Evolutionary conservation across 352 stramenopile genomes (phyloP), one percentile per base, ranked within the genome.

Genomic region (Phytophthora multivora): DNA sequence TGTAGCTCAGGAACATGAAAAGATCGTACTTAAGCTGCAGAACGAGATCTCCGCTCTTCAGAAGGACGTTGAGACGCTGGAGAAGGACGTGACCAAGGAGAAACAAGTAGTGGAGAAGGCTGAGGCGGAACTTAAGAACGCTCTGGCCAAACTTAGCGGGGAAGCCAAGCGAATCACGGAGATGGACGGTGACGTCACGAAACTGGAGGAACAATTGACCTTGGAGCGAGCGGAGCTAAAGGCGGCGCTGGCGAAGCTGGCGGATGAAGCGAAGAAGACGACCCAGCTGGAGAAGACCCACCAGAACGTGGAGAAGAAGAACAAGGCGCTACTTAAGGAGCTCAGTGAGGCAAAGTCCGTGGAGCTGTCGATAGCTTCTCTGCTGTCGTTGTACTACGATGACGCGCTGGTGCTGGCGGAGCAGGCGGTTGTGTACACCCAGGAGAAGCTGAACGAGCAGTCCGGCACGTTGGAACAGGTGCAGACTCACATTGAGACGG

Each of bases 321-420:
- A 91, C 66, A 75, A 83, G 23, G 71, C 71, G 41, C 60, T 93
- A 58, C 60, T 69, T 6, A 66, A 78, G 6, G 77, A 90, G 55
- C 52, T 93, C 5, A 67, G 74, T 35, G 71, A 80, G 19, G 58
- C 75, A 50, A 83, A 79, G 52, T 46, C 55, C 1, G 67, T 81
- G 30, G 83, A 91, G 53, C 72, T 93, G 39, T 75, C 79, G 11
- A 72, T 93, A 51, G 75, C 79, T 1, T 66, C 82, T 39, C 58
- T 93, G 67, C 67, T 93, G 43, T 91, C 82, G 48, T 79, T 75
- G 31, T 93, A 93, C 66, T 93, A 91, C 38, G 85, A 93, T 66
- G 80, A 90, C 55, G 77, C 82, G n/a, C 72, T 90, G 46, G 63
- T 85, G 15, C 51, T 90, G 26, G 78, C 78, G 5, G 62, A 72